Evolutionary conservation across 2,329 filamentous ascomycete species (phyloP).

Genomic region (Microdochium bolleyi): DNA sequence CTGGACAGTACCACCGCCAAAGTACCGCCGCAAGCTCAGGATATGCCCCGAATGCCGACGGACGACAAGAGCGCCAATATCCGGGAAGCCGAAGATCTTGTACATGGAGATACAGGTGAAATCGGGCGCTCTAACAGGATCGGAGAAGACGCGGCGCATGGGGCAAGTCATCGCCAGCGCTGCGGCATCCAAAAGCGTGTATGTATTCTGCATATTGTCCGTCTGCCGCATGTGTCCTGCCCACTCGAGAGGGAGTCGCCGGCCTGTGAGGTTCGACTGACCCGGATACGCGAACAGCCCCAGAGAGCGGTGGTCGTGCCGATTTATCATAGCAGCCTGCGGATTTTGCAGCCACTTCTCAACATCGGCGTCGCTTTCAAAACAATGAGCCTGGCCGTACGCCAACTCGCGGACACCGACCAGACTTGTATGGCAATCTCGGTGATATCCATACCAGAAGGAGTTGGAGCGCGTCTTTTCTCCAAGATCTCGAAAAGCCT

Average conservation of each 20-base stretch:
- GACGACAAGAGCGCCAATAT: slow-evolving; percentile 53
- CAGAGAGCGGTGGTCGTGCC: slow-evolving; percentile 16
- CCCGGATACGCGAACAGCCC: slow-evolving; percentile 57
- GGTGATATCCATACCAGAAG: slow-evolving; percentile 54
- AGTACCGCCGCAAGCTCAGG: slow-evolving; percentile 49
- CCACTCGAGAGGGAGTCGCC: slow-evolving; percentile 53
- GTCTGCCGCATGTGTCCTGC: slow-evolving; percentile 25
- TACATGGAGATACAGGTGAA: slow-evolving; percentile 55
- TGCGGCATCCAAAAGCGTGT: slow-evolving; percentile 55
- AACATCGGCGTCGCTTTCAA: slow-evolving; percentile 45
- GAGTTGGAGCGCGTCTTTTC: slow-evolving; percentile 32
- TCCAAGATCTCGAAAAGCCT: slow-evolving; percentile 45
- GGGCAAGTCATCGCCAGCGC: slow-evolving; percentile 56
- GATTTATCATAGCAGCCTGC: slow-evolving; percentile 12
- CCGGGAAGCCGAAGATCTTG: slow-evolving; percentile 62
- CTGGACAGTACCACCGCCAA: slow-evolving; percentile 60
- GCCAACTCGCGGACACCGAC: slow-evolving; percentile 64
- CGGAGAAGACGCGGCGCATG: slow-evolving; percentile 40
- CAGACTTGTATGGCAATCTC: slow-evolving; percentile 53
- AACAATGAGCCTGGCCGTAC: slow-evolving; percentile 45
- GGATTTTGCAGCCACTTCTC: slow-evolving; percentile 31
- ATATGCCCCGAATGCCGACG: slow-evolving; percentile 46
- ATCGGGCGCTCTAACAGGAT: slow-evolving; percentile 45
- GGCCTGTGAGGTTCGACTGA: slow-evolving; percentile 64
- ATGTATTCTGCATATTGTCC: slow-evolving; percentile 26